Conservation (phyloP, 2,329 filamentous ascomycete genomes). For the Chaetothyriales sp. region DNA sequence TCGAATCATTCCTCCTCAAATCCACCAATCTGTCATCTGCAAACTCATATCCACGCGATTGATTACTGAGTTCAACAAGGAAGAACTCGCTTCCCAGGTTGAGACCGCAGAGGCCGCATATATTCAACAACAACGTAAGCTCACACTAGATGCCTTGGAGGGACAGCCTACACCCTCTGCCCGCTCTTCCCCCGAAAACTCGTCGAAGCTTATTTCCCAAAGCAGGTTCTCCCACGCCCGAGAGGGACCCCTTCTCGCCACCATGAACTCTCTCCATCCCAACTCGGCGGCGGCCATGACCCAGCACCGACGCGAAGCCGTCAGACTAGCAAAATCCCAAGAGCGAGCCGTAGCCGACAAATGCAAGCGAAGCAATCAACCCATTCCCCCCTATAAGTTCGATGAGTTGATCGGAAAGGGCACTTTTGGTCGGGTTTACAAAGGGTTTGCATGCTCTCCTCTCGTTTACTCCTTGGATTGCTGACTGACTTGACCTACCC, state of each 20-base stretch:
- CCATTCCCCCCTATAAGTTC: slow-evolving; percentile 35
- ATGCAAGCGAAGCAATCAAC: slow-evolving; percentile 32
- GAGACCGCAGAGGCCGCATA: no score
- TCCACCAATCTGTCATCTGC: no score
- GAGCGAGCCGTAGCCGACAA: slow-evolving; percentile 32
- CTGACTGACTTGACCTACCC: slow-evolving; percentile 1
- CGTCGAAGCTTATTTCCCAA: not conserved
- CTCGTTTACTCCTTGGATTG: not conserved
- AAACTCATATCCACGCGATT: no score
- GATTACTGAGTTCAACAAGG: no score
- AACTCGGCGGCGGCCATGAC: slow-evolving; percentile 26
- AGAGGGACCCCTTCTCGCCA: not conserved
- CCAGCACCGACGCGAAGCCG: slow-evolving; percentile 36
- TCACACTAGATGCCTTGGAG: no score
- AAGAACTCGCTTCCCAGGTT: no score
- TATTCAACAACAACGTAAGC: no score
- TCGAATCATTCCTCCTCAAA: no score
- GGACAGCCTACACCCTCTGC: no score
- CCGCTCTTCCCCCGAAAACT: no score
- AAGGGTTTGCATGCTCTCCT: slow-evolving; percentile 23
- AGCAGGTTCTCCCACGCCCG: no score
- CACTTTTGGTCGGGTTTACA: slow-evolving; percentile 39
- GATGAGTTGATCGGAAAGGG: slow-evolving; percentile 40
- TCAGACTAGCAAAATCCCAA: slow-evolving; percentile 34
- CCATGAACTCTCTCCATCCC: slow-evolving; percentile 13